A percentile compares a stretch with the other conserved stretches of the same genome.
Evolutionary conservation across 2,329 filamentous ascomycete species (phyloP).

Genomic region (Fusarium chlamydosporum): DNA sequence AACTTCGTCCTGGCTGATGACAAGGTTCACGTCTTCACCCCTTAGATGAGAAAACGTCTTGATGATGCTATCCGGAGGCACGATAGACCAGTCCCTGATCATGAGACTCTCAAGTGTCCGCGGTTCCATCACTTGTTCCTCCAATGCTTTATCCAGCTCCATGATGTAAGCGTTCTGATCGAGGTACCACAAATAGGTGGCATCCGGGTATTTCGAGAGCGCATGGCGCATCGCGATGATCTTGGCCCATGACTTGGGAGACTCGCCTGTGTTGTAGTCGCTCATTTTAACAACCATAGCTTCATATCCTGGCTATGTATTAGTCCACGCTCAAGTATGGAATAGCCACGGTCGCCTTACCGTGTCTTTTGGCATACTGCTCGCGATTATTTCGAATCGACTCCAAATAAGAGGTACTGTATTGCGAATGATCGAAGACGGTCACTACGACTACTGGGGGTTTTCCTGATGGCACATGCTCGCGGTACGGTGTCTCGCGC

Average conservation of each 20-base stretch:
- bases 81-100: constrained; percentile 87
- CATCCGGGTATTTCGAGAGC: constrained; percentile 82
- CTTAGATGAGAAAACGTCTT: constrained; percentile 90
- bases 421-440: constrained; percentile 77
- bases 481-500: constrained; percentile 52
- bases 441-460: constrained; percentile 85
- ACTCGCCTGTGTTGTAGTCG: constrained; percentile 78
- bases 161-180: constrained; percentile 90
- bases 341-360: constrained; percentile 63
- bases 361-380: constrained; percentile 87
- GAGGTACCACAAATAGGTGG: constrained; percentile 88
- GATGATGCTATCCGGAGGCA: constrained; percentile 96
- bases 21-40: constrained; percentile 81
- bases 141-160: constrained; percentile 79
- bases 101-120: constrained; percentile 80
- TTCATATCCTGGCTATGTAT: constrained; percentile 77
- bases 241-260: constrained; percentile 77
- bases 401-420: constrained; percentile 76
- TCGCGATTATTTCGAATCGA: constrained; percentile 85
- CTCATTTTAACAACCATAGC: constrained; percentile 84
- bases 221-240: constrained; percentile 92
- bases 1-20: constrained; percentile 86
- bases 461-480: constrained; percentile 65
- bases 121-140: constrained; percentile 77
- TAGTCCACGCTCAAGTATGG: constrained; percentile 3